Base-by-base conservation (phyloP, 2,329 filamentous ascomycete genomes). In the Penicillium corylophilum region DNA sequence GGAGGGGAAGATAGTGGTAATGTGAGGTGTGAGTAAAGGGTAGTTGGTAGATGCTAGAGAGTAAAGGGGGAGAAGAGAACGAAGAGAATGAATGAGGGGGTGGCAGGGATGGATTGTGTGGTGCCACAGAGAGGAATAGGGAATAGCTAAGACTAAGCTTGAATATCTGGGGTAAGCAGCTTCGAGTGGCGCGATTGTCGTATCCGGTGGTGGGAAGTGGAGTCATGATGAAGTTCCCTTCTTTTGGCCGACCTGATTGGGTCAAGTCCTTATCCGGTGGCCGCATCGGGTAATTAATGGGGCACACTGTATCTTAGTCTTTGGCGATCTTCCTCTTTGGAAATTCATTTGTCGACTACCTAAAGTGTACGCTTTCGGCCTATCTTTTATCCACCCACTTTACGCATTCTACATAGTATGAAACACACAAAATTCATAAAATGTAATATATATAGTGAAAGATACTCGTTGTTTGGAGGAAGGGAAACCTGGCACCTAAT, bases 91-190 rank as follows among this genome's bases (percentile, higher is more conserved):
- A 44, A 47, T 7, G 33, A 43, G 35, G 41, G 26, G 23, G 33
- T 22, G 29, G 35, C 10, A 38, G 13, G 33, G 35, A 38, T 20
- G 16, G 38, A 43, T 15, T 16, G 48, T 26, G 22, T 51, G 49
- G 49, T 52, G 41, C 40, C 45, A 52, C 39, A 12, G 24, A 20
- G 16, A n/a, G n/a, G n/a, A 22, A n/a, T 39, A 18, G 22, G 22
- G 26, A 36, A 40, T 18, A 36, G 33, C 13, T 39, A 9, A 45
- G 46, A 33, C 47, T 54, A 56, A 53, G 50, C 55, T 59, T 52
- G 50, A 56, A 51, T 50, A 45, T 61, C 58, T 48, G 58, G 58
- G 58, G 58, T 59, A 60, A 20, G 10, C 36, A 8, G 16, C n/a
- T 16, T 45, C 12, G 22, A 41, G 45, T 33, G 13, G 24, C 12